Evolutionary conservation across 2,329 filamentous ascomycete genomes (phyloP).

Genomic region (Neofusicoccum laricinum): DNA sequence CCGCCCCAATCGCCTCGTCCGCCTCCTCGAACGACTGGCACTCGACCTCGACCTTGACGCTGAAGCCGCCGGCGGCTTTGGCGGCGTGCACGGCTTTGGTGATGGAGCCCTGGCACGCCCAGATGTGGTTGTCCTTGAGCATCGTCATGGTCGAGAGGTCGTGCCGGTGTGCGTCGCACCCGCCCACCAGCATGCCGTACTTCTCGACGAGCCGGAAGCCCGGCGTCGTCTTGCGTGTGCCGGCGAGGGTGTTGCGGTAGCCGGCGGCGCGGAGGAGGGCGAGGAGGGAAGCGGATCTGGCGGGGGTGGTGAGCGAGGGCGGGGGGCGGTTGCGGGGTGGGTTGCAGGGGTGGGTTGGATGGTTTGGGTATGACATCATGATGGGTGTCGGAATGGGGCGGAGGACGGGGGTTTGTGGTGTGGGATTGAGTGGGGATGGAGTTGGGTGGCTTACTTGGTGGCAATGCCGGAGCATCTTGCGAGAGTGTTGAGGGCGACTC

Average conservation of each 20-base stretch:
- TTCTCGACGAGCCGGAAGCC: conserved; percentile 96
- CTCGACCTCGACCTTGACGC: conserved; percentile 94
- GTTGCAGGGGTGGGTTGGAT: background rate
- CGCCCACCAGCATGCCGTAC: conserved; percentile 94
- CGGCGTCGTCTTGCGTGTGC: conserved; percentile 94
- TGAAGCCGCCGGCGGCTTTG: conserved; percentile 80
- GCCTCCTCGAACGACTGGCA: conserved; percentile 85
- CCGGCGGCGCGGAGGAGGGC: conserved; percentile 58
- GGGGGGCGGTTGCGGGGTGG: no score
- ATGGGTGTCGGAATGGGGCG: background rate
- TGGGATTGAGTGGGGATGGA: background rate
- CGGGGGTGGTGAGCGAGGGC: background rate
- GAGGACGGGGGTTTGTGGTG: background rate
- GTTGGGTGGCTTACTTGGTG: conserved; percentile 47
- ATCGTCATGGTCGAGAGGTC: conserved; percentile 92
- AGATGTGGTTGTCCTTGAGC: conserved; percentile 99
- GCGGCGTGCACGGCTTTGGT: conserved; percentile 81
- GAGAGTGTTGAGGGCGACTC: conserved; percentile 87
- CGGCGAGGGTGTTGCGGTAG: conserved; percentile 81
- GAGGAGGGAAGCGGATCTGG: conserved; percentile 46
- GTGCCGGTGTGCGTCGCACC: conserved; percentile 86
- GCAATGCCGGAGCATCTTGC: conserved; percentile 91
- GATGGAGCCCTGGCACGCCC: conserved; percentile 80
- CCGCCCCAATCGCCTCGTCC: conserved; percentile 84
- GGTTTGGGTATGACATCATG: background rate